phyloP scores from a whole-genome alignment of 139 green algal genomes.

The Coelastrella sp. region DNA sequence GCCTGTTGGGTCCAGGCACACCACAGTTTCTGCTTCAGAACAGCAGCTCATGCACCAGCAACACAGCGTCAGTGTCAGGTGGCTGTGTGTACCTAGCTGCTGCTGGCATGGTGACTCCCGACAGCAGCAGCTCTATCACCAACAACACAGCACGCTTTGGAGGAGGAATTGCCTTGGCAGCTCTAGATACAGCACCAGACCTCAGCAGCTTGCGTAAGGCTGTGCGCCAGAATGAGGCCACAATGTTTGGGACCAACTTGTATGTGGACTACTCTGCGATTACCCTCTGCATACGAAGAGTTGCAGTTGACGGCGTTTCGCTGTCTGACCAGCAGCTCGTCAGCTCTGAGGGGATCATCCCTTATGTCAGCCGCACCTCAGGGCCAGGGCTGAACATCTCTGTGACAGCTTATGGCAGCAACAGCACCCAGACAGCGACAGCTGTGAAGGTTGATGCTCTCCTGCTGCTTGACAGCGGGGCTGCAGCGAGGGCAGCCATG shows the following conservation, averaged over 20 bases:
- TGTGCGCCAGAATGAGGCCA: background rate
- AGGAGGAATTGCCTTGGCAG: background rate
- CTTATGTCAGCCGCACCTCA: constrained; percentile 11
- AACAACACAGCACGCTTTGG: background rate
- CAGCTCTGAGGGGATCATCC: background rate
- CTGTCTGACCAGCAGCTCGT: background rate
- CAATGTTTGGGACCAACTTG: background rate
- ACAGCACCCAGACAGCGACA: background rate
- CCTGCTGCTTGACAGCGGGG: background rate
- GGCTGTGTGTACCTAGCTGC: background rate
- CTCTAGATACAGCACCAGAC: background rate
- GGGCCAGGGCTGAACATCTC: background rate
- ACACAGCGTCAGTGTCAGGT: background rate
- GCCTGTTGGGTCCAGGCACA: background rate
- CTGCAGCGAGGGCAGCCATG: background rate
- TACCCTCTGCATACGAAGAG: background rate
- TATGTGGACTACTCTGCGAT: background rate
- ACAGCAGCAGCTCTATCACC: background rate
- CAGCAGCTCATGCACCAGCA: background rate
- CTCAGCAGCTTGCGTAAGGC: background rate
- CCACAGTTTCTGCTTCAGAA: background rate
- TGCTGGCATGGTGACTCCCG: background rate
- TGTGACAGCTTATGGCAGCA: background rate
- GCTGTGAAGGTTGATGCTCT: background rate
- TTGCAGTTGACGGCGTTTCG: background rate